Evolutionary conservation across 2,329 filamentous ascomycete genomes (phyloP), one percentile per base, ranked within the genome.

Genomic region (Aureobasidium melanogenum): DNA sequence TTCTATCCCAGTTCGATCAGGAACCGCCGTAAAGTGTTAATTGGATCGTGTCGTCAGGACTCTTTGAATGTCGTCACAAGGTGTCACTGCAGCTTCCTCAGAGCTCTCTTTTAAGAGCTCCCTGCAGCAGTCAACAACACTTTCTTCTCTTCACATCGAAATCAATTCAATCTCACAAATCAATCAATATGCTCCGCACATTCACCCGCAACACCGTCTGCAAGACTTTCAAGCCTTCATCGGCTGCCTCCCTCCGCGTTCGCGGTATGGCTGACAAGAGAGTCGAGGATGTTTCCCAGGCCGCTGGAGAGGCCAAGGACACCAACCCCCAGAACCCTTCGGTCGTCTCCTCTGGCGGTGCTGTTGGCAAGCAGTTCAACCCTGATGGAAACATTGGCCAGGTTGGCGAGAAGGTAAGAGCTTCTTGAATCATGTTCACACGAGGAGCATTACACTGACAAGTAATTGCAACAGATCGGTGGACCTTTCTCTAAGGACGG

Each of bases 331-430:
- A 62, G 65, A 72, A 74, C 61, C 72, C 71, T 7, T 71, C 68
- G 3, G 67, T 74, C 0, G 72, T 84, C 50, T 82, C 81, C 43
- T 77, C 76, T 0, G 70, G 77, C 0, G 82, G 82, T 5, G 71
- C 75, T 0, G 76, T 84, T 36, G 82, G 82, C 22, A 82, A 80
- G 65, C 80, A 83, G 24, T 84, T 84, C 67, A 84, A 79, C 4
- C 76, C 72, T 1, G 68, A 79, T 5, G 81, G 81, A 19, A 73
- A 75, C 0, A 69, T 84, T n/a, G 81, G 82, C 7, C 76, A 79
- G 12, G 72, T 76, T 2, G 80, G 77, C 0, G 73, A 82, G 68
- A 76, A 17, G n/a, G 59, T 55, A 26, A 22, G 59, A 26, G 34
- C 12, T 43, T n/a, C 5, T 14, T 9, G 8, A 7, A 1, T 4